Percentiles rank a stretch among this genome's conserved stretches.
These are phyloP conservation scores for Geotrichum cucujoidarum DNA, from an alignment of 1,139 yeast species.

Conservation along the genomic window DNA sequence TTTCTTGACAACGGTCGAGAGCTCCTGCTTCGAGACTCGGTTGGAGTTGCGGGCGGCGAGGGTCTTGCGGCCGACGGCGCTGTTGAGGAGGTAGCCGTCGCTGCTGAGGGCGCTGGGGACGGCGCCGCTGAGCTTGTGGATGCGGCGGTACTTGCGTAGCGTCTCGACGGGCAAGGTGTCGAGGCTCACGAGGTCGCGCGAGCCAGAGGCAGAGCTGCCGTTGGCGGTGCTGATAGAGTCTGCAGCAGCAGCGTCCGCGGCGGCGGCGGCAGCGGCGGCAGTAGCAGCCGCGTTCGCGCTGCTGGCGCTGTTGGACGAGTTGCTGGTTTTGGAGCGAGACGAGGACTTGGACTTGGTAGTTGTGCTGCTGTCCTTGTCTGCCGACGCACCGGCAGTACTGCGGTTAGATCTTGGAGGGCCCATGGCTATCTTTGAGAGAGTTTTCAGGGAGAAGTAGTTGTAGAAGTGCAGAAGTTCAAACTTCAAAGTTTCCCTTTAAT, in stretches of 20 bases:
- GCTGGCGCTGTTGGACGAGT: conserved; percentile 6
- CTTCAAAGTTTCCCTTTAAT: no score
- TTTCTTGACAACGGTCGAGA: conserved; percentile 52
- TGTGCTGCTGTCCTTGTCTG: conserved; percentile 5
- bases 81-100: conserved; percentile 56
- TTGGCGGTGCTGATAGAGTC: background rate
- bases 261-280: background rate
- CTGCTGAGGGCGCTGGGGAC: conserved; percentile 52
- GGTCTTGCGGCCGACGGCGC: conserved; percentile 64
- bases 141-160: conserved; percentile 53
- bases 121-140: conserved; percentile 40
- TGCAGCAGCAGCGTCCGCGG: background rate
- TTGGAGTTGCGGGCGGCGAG: conserved; percentile 42
- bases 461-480: no score
- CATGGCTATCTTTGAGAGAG: no score
- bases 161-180: conserved; percentile 49
- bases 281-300: conserved; percentile 19
- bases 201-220: background rate
- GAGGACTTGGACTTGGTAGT: conserved; percentile 9
- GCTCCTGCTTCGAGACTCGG: conserved; percentile 51
- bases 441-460: no score
- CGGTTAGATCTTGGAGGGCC: conserved; percentile 10
- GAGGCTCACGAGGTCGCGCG: conserved; percentile 45
- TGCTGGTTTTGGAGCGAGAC: conserved; percentile 3
- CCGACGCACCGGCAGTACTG: background rate